Conservation (phyloP, 2,329 filamentous ascomycete species). For the Fusarium tanahbumbuense region DNA sequence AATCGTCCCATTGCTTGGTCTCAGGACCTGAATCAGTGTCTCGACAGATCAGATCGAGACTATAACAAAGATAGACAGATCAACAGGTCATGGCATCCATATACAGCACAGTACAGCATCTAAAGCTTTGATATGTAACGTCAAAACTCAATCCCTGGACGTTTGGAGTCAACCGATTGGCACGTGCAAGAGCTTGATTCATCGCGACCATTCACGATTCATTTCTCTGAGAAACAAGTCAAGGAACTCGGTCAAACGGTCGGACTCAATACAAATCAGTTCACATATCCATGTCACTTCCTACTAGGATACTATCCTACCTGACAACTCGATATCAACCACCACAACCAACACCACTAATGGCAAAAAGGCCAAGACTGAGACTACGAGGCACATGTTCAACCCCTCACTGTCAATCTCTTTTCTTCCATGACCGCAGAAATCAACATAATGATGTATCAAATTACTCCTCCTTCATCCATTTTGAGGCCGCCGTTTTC, state of each 20-base stretch:
- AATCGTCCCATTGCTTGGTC: constrained; percentile 20
- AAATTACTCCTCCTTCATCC: neutral
- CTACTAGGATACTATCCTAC: neutral
- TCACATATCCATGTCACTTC: constrained; percentile 21
- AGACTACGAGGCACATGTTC: constrained; percentile 12
- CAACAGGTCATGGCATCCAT: constrained; percentile 3
- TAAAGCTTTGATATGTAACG: constrained; percentile 20
- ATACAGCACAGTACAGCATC: neutral
- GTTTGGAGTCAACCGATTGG: constrained; percentile 34
- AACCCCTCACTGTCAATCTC: constrained; percentile 14
- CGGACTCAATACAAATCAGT: constrained; percentile 8
- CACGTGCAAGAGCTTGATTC: constrained; percentile 43
- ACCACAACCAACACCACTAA: neutral
- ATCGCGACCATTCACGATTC: constrained; percentile 9
- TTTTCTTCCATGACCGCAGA: constrained; percentile 14
- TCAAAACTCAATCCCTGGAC: constrained; percentile 20
- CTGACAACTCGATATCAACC: neutral
- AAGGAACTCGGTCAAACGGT: constrained; percentile 30
- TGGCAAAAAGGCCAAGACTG: constrained; percentile 25
- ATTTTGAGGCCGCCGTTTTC: constrained; percentile 31
- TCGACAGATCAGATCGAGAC: constrained; percentile 24
- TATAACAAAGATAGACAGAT: neutral
- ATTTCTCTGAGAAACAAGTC: constrained; percentile 19
- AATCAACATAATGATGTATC: constrained; percentile 29
- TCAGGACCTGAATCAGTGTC: constrained; percentile 27